Conservation (phyloP, 495 filamentous ascomycete genomes). For the Rhypophila decipiens region DNA sequence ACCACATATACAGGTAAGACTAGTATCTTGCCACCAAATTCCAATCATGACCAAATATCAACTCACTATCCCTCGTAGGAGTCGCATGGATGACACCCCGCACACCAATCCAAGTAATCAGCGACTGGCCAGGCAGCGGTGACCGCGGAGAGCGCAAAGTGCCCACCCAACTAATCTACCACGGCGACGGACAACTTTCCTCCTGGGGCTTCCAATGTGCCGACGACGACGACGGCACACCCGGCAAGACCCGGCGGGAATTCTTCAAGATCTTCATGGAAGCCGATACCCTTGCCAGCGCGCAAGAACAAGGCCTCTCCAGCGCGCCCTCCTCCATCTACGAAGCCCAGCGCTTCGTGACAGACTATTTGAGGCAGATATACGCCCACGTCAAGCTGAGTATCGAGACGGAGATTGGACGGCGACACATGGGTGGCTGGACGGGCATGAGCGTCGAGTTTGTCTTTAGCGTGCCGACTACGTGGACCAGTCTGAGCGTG, state of each 20-base stretch:
- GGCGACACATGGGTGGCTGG: conserved; percentile 38
- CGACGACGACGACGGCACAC: conserved; percentile 32
- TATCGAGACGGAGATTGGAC: conserved; percentile 31
- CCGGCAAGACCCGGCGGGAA: conserved; percentile 32
- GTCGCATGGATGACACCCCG: conserved; percentile 47
- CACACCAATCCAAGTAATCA: conserved; percentile 49
- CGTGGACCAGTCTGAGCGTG: conserved; percentile 54
- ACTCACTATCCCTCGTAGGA: conserved; percentile 24
- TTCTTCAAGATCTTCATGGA: conserved; percentile 62
- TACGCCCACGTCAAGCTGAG: conserved; percentile 49
- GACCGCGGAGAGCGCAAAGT: conserved; percentile 52
- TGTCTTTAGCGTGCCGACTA: conserved; percentile 62
- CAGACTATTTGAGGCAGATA: conserved; percentile 48
- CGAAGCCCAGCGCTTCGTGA: conserved; percentile 50
- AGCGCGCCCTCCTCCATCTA: conserved; percentile 21
- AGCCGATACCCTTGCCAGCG: conserved; percentile 22
- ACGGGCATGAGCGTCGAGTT: conserved; percentile 49
- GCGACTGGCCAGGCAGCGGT: conserved; percentile 54
- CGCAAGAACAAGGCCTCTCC: conserved; percentile 30
- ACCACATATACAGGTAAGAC: conserved; percentile 54
- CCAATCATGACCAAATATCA: neutral
- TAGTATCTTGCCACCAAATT: neutral
- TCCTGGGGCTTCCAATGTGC: conserved; percentile 56
- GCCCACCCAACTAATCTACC: conserved; percentile 50
- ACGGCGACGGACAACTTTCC: conserved; percentile 28